phyloP scores from a whole-genome alignment of 164 flowering plant genomes.

The Magnolia officinalis region DNA sequence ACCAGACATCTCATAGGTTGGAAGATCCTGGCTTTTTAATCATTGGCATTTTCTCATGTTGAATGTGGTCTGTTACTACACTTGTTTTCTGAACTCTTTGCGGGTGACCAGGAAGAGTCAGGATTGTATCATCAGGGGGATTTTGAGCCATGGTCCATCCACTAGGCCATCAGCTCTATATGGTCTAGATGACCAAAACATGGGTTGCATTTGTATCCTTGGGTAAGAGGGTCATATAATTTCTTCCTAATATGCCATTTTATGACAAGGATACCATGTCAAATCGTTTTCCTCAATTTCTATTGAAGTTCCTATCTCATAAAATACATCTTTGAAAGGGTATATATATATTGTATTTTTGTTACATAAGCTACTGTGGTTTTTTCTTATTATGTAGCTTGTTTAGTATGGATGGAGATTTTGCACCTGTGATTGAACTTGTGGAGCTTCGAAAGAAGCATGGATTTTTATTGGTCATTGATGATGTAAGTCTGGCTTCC shows the following conservation, averaged over 20 bases:
- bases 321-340: neutral
- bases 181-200: neutral
- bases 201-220: neutral
- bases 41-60: neutral
- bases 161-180: neutral
- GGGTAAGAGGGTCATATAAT: too few species aligned
- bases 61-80: neutral
- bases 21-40: neutral
- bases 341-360: neutral
- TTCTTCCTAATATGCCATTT: too few species aligned
- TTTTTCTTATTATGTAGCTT: conserved; percentile 47
- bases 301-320: too few species aligned
- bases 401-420: conserved; percentile 99
- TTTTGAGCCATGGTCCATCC: neutral
- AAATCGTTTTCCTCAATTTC: too few species aligned
- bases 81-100: neutral
- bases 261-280: too few species aligned
- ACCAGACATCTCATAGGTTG: neutral
- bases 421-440: conserved; percentile 81
- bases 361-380: neutral
- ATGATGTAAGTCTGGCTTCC: conserved; percentile 65
- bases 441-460: conserved; percentile 72
- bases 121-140: neutral
- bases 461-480: conserved; percentile 78
- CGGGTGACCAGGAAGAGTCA: neutral